phyloP scores from a whole-genome alignment of 495 filamentous ascomycete species.

The Penicillium goetzii region DNA sequence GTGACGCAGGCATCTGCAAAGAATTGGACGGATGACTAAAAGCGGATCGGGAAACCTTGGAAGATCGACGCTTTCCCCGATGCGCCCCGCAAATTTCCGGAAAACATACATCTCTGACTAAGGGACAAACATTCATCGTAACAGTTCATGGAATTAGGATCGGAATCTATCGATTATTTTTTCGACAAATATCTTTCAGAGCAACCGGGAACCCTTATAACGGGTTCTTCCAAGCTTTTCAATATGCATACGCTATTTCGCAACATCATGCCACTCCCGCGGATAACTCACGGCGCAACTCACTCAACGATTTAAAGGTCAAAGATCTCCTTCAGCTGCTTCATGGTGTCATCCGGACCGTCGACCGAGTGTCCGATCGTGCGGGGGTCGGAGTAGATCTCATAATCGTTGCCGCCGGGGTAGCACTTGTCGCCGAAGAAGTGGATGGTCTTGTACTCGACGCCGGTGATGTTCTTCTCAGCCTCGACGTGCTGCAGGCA shows the following conservation, averaged over 20 bases:
- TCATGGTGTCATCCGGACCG: conserved; percentile 79
- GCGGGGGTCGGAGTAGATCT: conserved; percentile 82
- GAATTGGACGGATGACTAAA: conserved; percentile 30
- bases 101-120: conserved; percentile 13
- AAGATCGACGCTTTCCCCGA: conserved; percentile 21
- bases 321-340: conserved; percentile 77
- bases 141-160: conserved; percentile 18
- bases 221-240: neutral
- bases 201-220: neutral
- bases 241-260: conserved; percentile 22
- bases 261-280: conserved; percentile 16
- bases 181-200: conserved; percentile 3
- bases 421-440: conserved; percentile 98
- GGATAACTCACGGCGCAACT: conserved; percentile 7
- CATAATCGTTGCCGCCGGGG: conserved; percentile 89
- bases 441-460: conserved; percentile 84
- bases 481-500: conserved; percentile 84
- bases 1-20: conserved; percentile 24
- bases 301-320: conserved; percentile 53
- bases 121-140: conserved; percentile 1
- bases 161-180: conserved; percentile 3
- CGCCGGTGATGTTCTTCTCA: conserved; percentile 74
- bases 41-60: conserved; percentile 19
- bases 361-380: conserved; percentile 84
- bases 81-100: conserved; percentile 21